A percentile compares a stretch with the other conserved stretches of the same genome.
Conservation (phyloP, 2,329 filamentous ascomycete species). For the Hypoxylon sp. region DNA sequence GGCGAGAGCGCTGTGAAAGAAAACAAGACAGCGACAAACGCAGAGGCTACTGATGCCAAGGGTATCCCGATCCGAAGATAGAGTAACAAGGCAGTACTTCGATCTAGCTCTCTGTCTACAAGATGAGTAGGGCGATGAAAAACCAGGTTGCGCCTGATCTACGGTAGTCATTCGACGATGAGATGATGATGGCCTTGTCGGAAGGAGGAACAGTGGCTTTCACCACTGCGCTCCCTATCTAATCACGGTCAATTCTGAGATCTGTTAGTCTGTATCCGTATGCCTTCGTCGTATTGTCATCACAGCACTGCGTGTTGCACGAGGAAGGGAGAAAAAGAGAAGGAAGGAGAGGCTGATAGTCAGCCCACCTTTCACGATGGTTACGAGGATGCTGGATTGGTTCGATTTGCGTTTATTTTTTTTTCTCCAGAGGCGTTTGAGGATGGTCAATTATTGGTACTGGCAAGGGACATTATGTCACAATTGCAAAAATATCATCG, state of each 20-base stretch:
- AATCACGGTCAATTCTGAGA: background rate
- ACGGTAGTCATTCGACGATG: background rate
- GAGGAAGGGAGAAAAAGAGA: constrained; percentile 3
- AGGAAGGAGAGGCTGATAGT: constrained; percentile 13
- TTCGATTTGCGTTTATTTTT: constrained; percentile 2
- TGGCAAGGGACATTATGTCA: constrained; percentile 25
- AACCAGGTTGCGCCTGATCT: too few species aligned
- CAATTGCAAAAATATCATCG: constrained; percentile 22
- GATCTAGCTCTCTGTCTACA: too few species aligned
- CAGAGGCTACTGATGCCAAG: constrained; percentile 46
- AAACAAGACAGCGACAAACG: constrained; percentile 36
- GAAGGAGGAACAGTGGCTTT: too few species aligned
- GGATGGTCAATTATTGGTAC: constrained; percentile 25
- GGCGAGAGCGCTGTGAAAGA: constrained; percentile 51
- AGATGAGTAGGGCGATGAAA: background rate
- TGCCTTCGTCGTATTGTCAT: constrained; percentile 9
- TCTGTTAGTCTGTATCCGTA: background rate
- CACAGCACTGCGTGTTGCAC: constrained; percentile 7
- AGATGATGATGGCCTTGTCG: background rate
- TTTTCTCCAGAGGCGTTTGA: constrained; percentile 23
- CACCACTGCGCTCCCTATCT: too few species aligned
- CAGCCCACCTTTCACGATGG: constrained; percentile 29
- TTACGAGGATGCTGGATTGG: constrained; percentile 18
- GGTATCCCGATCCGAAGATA: constrained; percentile 73
- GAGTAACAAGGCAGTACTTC: constrained; percentile 22